Base-by-base conservation (phyloP, 192 early-diverging fungal genomes). In the Backusella sp. region DNA sequence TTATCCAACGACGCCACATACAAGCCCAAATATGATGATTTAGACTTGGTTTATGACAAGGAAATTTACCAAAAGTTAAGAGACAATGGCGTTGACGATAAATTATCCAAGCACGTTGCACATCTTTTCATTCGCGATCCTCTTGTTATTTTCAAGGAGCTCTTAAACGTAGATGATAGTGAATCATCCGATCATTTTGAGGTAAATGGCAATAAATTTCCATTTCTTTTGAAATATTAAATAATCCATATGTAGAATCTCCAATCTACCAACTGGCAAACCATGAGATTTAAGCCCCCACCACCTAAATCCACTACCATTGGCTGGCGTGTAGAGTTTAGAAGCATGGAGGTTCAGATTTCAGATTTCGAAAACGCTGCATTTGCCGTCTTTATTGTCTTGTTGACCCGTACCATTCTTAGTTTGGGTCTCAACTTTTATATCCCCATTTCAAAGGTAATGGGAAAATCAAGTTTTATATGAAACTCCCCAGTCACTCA, bases 201-300 rank as follows among this genome's bases (percentile, higher is more conserved):
- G 77, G 88, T 90, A 74, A 30, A 42, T 30, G 26, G 5, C 32
- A 32, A 42, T 49, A 49, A n/a, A n/a, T 36, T 11, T 7, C 6
- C 2, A 39, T 44, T 0, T 26, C 19, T 37, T 28, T 28, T 62
- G 6, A n/a, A n/a, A 28, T 28, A 19, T 44, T 37, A 28, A 7
- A 28, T 17, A 7, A 42, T 3, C 8, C 0, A 19, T 36, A 19
- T 36, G 12, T 69, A 89, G 84, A 99, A 99, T 83, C 89, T 99
- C 44, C 98, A 99, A 86, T 95, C 93, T n/a, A 99, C 98, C 56
- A 99, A 99, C 84, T 99, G 98, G 98, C 98, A 99, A 86, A 97
- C 96, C 17, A 93, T 98, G 90, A 92, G 98, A 8, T 99, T 99
- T 88, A 99, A 99, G 86, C 96, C 96, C 39, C 98, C 98, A 14